Percentiles rank a stretch among this genome's conserved stretches.
Conservation (phyloP, 2,329 filamentous ascomycete species). For the Diaporthe sp. region DNA sequence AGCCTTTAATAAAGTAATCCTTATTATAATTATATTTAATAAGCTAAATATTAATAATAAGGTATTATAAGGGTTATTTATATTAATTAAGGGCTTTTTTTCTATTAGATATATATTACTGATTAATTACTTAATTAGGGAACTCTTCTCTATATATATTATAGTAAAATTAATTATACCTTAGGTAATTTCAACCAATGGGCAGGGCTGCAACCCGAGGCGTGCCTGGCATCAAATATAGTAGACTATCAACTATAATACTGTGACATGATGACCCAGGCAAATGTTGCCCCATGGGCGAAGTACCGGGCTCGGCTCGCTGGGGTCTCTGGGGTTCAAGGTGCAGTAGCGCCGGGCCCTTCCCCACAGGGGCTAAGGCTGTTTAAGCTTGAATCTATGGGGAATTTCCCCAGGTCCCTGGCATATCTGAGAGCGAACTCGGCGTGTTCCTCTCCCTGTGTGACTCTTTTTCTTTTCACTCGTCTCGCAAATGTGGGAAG, state of each 20-base stretch:
- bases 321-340: conserved; percentile 20
- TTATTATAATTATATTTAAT: too few relatives aligned
- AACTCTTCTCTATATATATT: too few relatives aligned
- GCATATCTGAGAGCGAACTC: conserved; percentile 8
- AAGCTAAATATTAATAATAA: too few relatives aligned
- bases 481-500: background rate
- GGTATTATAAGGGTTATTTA: too few relatives aligned
- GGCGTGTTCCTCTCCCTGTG: background rate
- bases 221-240: too few relatives aligned
- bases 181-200: too few relatives aligned
- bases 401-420: conserved; percentile 26
- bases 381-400: conserved; percentile 29
- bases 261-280: background rate
- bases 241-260: background rate
- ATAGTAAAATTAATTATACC: too few relatives aligned
- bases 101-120: too few relatives aligned
- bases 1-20: too few relatives aligned
- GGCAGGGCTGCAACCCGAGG: too few relatives aligned
- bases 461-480: background rate
- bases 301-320: background rate
- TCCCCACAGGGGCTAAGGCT: conserved; percentile 20
- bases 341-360: conserved; percentile 28
- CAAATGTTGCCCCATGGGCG: background rate
- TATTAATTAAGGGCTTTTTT: too few relatives aligned
- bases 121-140: too few relatives aligned